Base-by-base conservation (phyloP, 2,329 filamentous ascomycete species). In the Epichloe glyceriae region DNA sequence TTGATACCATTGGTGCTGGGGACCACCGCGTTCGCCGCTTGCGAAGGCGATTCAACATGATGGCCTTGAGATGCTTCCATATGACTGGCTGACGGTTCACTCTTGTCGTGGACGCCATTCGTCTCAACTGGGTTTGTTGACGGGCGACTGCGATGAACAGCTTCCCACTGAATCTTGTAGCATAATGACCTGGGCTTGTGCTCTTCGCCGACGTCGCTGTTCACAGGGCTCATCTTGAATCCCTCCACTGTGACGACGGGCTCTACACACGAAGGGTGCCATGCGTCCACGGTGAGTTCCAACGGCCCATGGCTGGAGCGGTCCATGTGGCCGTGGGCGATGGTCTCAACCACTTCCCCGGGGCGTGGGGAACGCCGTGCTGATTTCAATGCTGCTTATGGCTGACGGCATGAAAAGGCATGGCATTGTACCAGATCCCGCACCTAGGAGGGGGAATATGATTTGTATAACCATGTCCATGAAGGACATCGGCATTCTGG, bases 101-200 rank as follows among this genome's bases (percentile, higher is more conserved):
- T 11, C 4, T 19, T 45, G 1, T 20, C 11, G 30, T 34, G 11
- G 5, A 19, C 7, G 35, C 15, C 26, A 10, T 34, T 33, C 1
- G 22, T 30, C 2, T 2, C 15, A 14, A 22, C 22, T 14, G 19
- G n/a, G 8, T 33, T n/a, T 3, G 37, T 20, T 15, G 38, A 30
- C 3, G 66, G 64, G 6, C n/a, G 7, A 17, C n/a, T 40, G 22
- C 37, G 20, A n/a, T 19, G 2, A 20, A 41, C 20, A 20, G 37
- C 14, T 53, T 73, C 69, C 72, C 72, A 75, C 19, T 69, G 59
- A 15, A 73, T 53, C 57, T 69, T 70, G 56, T 71, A 74, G 59
- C 72, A 74, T 5, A 74, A 56, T 0, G 56, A 56, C 15, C 62
- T 57, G 14, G 60, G 56, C 15, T 10, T 47, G n/a, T 49, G 46